Evolutionary conservation across 768 basidiomycete species (phyloP), one percentile per base, ranked within the genome.

Genomic region (Baorangia bicolor): DNA sequence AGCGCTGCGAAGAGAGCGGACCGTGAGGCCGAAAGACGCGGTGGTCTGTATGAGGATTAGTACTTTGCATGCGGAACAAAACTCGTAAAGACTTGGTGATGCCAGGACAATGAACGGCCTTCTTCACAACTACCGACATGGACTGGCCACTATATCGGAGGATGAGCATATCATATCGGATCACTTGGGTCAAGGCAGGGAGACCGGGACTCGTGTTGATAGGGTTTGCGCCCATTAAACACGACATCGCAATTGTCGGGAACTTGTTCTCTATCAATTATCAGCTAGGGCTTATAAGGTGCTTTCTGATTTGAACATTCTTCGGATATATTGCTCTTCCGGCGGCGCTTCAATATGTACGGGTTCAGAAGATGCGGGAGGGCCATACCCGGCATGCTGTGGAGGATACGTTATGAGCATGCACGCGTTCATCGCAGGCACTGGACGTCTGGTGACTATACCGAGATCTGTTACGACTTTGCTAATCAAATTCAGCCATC

Each of bases 321-420:
- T 48, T 62, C 59, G 61, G 56, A 58, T 49, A 52, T 49, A 49
- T 44, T 5, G 33, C 27, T 51, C 40, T 52, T 52, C 48, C 27
- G 30, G 53, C 27, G 39, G 47, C 25, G 39, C 20, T 28, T 43
- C 25, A 34, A 33, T 9, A 40, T 31, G 33, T 20, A 30, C 28
- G 33, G 12, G 33, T 21, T 33, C 34, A 39, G 46, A 51, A 25
- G 35, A 18, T 12, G 31, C 20, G 23, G 43, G 25, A 41, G 2
- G 2, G 14, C 30, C 21, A 42, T 49, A 12, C 34, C 46, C 41
- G 27, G 40, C 33, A 53, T 38, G 49, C 27, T 39, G 46, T 53
- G 25, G 46, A 38, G 25, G 18, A 21, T 53, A 44, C 44, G 49
- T 41, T 47, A 59, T 53, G n/a, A 37, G 10, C 30, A 5, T 12